These are phyloP conservation scores for Salix brachista DNA, from an alignment of 345 rosid species.

Conservation along the genomic window DNA sequence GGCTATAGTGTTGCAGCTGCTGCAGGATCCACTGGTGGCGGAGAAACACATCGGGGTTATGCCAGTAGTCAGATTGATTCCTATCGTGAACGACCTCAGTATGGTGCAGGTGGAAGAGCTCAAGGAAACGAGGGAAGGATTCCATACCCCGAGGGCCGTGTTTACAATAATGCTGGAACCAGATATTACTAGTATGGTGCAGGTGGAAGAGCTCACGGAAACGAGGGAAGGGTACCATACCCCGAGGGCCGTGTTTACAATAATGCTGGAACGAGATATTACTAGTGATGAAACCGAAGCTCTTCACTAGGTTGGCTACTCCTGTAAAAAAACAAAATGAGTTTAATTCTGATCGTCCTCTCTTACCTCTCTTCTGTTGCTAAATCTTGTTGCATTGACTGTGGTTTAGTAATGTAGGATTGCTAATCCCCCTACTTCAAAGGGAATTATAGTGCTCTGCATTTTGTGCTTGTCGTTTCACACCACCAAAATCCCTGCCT, in stretches of 20 bases:
- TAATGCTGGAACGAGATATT: conserved; percentile 7
- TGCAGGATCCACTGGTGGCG: not conserved
- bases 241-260: conserved; percentile 15
- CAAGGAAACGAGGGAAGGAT: conserved; percentile 16
- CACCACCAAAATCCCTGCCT: not conserved
- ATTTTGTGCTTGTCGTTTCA: not conserved
- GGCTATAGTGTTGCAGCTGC: conserved; percentile 12
- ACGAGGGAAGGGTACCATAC: conserved; percentile 19
- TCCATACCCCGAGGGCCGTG: conserved; percentile 17
- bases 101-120: conserved; percentile 4
- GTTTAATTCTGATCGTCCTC: not conserved
- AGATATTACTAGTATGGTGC: not conserved
- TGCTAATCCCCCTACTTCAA: not conserved
- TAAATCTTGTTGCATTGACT: not conserved
- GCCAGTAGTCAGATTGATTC: conserved; percentile 8
- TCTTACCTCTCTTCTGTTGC: not conserved
- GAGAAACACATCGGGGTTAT: not conserved
- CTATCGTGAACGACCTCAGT: conserved; percentile 12
- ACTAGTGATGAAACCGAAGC: not conserved
- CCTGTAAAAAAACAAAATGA: not conserved
- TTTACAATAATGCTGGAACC: conserved; percentile 11
- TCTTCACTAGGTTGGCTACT: not conserved
- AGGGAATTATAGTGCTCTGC: not conserved
- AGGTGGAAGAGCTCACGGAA: conserved; percentile 6
- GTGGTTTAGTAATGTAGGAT: not conserved